Conservation (phyloP, 495 filamentous ascomycete species). For the Hypoxylon fuscum region DNA sequence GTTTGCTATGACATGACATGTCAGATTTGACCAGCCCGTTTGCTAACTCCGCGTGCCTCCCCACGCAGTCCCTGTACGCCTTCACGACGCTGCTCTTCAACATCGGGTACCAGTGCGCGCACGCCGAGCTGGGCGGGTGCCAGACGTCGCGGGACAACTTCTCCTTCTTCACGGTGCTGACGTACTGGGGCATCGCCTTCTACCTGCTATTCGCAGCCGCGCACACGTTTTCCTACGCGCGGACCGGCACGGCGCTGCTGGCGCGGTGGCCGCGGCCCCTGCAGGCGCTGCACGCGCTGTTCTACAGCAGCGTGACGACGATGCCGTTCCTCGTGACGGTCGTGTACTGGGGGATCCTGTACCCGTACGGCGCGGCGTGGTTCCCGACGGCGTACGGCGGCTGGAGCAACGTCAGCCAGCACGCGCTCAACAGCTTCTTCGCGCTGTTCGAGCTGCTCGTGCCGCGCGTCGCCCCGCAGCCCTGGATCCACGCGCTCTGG, state of each 20-base stretch:
- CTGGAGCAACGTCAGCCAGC: constrained; percentile 81
- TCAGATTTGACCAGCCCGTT: too few species aligned
- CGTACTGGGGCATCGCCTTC: constrained; percentile 83
- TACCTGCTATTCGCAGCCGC: constrained; percentile 71
- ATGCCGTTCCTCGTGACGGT: constrained; percentile 75
- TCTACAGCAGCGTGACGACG: constrained; percentile 71
- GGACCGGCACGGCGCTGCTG: constrained; percentile 62
- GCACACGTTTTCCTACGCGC: constrained; percentile 74
- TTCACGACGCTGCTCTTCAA: constrained; percentile 76
- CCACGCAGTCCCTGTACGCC: constrained; percentile 67
- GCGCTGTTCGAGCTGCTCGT: constrained; percentile 77
- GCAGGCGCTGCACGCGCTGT: constrained; percentile 70
- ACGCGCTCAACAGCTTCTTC: constrained; percentile 76
- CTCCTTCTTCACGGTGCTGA: constrained; percentile 81
- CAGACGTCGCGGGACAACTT: constrained; percentile 60
- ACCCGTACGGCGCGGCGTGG: constrained; percentile 51
- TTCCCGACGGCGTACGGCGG: constrained; percentile 60
- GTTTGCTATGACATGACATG: background rate
- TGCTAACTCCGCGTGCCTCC: constrained; percentile 20
- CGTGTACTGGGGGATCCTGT: constrained; percentile 70
- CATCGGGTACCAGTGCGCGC: constrained; percentile 65
- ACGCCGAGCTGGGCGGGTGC: constrained; percentile 43
- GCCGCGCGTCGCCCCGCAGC: constrained; percentile 66
- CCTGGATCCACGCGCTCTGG: constrained; percentile 64
- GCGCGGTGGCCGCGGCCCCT: constrained; percentile 67